These are phyloP conservation scores for Populus euphratica DNA, from an alignment of 345 rosid species.

Conservation along the genomic window DNA sequence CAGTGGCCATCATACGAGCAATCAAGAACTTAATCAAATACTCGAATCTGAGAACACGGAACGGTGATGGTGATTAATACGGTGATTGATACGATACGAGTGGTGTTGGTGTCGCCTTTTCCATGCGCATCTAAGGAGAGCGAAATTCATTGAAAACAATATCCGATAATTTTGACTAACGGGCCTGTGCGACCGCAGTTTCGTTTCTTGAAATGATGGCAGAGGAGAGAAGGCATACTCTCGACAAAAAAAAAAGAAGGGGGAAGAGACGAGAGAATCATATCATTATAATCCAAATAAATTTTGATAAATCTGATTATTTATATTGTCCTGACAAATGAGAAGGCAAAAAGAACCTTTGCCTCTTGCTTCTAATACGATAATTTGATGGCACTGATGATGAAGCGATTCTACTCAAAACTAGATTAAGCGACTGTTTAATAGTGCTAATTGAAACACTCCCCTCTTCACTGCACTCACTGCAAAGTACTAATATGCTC, in stretches of 20 bases:
- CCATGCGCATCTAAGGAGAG: neutral
- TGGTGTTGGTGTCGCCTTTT: neutral
- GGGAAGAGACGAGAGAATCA: neutral
- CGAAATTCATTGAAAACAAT: neutral
- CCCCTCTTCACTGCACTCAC: slow-evolving; percentile 20
- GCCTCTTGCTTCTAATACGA: slow-evolving; percentile 83
- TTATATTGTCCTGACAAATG: slow-evolving; percentile 4
- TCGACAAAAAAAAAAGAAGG: no score
- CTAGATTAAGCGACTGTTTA: slow-evolving; percentile 45
- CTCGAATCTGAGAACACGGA: no score
- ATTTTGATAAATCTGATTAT: neutral
- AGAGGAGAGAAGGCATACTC: neutral
- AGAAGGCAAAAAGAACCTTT: slow-evolving; percentile 70
- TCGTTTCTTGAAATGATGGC: no score
- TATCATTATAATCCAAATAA: neutral
- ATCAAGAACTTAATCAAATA: no score
- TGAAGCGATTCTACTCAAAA: slow-evolving; percentile 46
- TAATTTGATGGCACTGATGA: slow-evolving; percentile 38
- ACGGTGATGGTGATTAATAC: no score
- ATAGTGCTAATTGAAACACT: slow-evolving; percentile 30
- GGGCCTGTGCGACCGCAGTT: neutral
- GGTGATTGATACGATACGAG: neutral
- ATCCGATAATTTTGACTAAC: neutral
- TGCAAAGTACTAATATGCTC: slow-evolving; percentile 52
- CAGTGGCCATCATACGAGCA: no score